These are phyloP conservation scores for Sclerotinia spermophila DNA, from an alignment of 2,329 filamentous ascomycete species.

Conservation along the genomic window DNA sequence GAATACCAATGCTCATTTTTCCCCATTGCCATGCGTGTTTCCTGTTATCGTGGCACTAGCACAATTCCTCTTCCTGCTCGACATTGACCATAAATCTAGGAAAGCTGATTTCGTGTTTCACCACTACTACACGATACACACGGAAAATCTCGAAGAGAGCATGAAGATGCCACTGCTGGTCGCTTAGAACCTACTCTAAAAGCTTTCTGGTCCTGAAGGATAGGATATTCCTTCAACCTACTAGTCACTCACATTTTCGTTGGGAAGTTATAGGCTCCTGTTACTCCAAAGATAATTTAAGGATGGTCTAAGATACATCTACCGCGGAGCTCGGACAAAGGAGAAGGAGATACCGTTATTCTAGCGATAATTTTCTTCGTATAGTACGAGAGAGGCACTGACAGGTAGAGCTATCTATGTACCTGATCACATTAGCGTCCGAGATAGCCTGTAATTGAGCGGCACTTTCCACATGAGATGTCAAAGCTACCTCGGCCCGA, in stretches of 20 bases:
- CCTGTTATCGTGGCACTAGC: neutral
- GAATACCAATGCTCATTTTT: neutral
- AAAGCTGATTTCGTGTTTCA: neutral
- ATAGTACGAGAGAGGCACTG: neutral
- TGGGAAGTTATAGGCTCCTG: neutral
- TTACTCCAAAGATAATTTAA: neutral
- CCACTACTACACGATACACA: neutral
- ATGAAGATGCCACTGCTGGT: neutral
- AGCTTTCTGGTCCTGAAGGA: neutral
- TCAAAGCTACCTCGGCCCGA: neutral
- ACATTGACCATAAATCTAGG: neutral
- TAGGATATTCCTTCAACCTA: neutral
- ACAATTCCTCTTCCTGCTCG: neutral
- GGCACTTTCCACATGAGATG: neutral
- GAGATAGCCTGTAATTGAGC: neutral
- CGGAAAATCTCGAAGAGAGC: neutral
- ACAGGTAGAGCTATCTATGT: neutral
- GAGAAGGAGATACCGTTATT: neutral
- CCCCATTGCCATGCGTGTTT: neutral
- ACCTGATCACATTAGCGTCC: neutral
- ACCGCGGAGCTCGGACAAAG: neutral
- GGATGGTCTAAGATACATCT: neutral
- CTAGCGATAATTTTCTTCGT: neutral
- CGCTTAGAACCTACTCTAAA: neutral
- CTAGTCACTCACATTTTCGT: neutral